A percentile compares a stretch with the other conserved stretches of the same genome.
phyloP scores from a whole-genome alignment of 2,329 filamentous ascomycete species.

The Zasmidium citrigriseum region DNA sequence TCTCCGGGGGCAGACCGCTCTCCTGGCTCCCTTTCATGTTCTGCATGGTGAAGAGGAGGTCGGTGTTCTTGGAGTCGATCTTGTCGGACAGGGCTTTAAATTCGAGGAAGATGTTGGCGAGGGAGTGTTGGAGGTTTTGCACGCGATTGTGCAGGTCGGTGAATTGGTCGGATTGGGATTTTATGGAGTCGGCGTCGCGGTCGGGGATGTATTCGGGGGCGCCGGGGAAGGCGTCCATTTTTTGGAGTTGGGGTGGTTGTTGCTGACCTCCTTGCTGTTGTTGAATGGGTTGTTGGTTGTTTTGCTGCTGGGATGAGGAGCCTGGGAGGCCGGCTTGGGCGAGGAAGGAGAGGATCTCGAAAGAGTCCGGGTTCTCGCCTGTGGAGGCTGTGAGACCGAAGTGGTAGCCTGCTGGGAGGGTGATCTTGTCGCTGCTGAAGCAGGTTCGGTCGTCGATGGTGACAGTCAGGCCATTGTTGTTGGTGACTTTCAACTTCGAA shows the following conservation, averaged over 20 bases:
- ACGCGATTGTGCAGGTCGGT: slow-evolving; percentile 82
- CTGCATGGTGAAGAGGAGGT: slow-evolving; percentile 49
- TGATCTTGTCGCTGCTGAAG: slow-evolving; percentile 78
- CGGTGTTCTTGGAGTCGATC: slow-evolving; percentile 59
- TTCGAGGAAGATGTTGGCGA: slow-evolving; percentile 62
- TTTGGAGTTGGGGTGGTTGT: slow-evolving; percentile 20
- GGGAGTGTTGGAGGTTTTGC: slow-evolving; percentile 69
- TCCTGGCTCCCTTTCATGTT: slow-evolving; percentile 51
- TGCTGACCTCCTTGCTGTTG: slow-evolving; percentile 24
- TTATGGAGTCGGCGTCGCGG: slow-evolving; percentile 38
- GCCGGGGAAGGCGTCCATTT: slow-evolving; percentile 42
- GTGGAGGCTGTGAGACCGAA: slow-evolving; percentile 87
- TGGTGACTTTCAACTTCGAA: slow-evolving; percentile 75
- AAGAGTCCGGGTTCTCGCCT: slow-evolving; percentile 89
- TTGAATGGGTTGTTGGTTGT: slow-evolving; percentile 30
- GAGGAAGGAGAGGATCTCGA: slow-evolving; percentile 86
- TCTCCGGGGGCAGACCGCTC: slow-evolving; percentile 23
- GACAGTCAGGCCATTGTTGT: slow-evolving; percentile 69
- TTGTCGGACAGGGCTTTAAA: slow-evolving; percentile 54
- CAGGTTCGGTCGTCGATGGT: slow-evolving; percentile 77
- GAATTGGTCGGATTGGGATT: slow-evolving; percentile 64
- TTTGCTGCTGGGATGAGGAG: slow-evolving; percentile 31
- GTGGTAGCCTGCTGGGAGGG: slow-evolving; percentile 74
- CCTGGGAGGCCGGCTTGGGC: slow-evolving; percentile 56
- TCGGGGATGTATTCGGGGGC: slow-evolving; percentile 44